These are phyloP conservation scores for Inga oerstediana DNA, from an alignment of 306 rosid species.

Conservation along the genomic window DNA sequence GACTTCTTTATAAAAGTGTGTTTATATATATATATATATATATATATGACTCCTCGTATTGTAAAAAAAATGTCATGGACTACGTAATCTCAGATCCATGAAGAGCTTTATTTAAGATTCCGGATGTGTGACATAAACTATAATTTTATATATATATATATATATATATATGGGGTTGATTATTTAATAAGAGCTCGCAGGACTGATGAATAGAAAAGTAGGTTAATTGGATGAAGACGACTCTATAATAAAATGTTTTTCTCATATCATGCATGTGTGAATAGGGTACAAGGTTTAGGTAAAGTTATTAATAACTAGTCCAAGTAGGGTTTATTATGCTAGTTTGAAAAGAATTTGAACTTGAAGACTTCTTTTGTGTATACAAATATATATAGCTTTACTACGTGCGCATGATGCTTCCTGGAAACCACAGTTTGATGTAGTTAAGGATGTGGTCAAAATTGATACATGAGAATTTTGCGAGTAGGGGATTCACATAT, in stretches of 20 bases:
- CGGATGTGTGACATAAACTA: background rate
- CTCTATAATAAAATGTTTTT: background rate
- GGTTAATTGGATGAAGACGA: background rate
- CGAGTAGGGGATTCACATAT: background rate
- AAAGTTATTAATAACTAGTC: background rate
- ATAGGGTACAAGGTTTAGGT: background rate
- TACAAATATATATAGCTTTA: background rate
- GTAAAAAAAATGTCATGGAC: background rate
- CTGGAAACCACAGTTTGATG: background rate
- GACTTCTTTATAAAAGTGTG: background rate
- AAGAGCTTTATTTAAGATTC: background rate
- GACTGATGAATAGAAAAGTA: background rate
- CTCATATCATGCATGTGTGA: background rate
- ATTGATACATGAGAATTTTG: background rate
- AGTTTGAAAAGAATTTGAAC: conserved; percentile 3
- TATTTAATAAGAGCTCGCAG: background rate
- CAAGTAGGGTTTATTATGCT: background rate
- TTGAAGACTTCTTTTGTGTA: background rate
- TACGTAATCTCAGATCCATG: background rate
- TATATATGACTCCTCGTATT: background rate
- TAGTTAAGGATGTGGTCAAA: conserved; percentile 7
- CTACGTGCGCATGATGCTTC: background rate
- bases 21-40: background rate
- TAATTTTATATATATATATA: background rate
- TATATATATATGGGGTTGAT: background rate